Base-by-base conservation (phyloP, 768 basidiomycete genomes). In the Leccinum arenicola region DNA sequence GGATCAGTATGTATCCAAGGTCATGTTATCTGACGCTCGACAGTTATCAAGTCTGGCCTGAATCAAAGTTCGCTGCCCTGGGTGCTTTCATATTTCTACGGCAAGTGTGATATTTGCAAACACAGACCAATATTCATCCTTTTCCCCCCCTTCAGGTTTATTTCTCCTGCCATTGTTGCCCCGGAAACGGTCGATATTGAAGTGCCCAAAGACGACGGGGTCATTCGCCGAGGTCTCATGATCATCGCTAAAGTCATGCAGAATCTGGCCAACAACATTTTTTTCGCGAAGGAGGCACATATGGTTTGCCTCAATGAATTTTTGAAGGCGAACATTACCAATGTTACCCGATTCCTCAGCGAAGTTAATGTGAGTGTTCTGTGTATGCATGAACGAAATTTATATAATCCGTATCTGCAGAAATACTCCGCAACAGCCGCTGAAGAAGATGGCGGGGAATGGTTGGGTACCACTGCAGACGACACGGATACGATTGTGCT, bases 11-110 rank as follows among this genome's bases (percentile, higher is more conserved):
- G 14, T 50, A 50, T 54, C 17, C 51, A 33, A 25, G 40, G 53
- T 54, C 65, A 50, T 55, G 21, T 51, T 47, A 52, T 54, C 64
- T 67, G 55, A 70, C 47, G 7, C 52, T 54, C 57, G 43, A 60
- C 58, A 83, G 91, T 12, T 77, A 81, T 54, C 80, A 83, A 58
- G 78, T 86, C 12, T 92, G 88, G 88, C 90, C 91, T 0, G 85
- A 89, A 52, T 80, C 89, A 5, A 91, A 89, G 70, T 91, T 87
- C 66, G 83, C 89, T 23, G 90, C 91, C 1, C 81, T 92, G 40
- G 93, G 93, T 23, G 91, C 93, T 11, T 94, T 97, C 77, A 88
- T 98, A 60, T 97, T 98, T 69, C 77, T 98, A 47, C 83, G 95
- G 85, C 89, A 65, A 36, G 75, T 65, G 11, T 9, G 54, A 36